These are phyloP conservation scores for Populus trichocarpa DNA, from an alignment of 441 rosid genomes.

Conservation along the genomic window DNA sequence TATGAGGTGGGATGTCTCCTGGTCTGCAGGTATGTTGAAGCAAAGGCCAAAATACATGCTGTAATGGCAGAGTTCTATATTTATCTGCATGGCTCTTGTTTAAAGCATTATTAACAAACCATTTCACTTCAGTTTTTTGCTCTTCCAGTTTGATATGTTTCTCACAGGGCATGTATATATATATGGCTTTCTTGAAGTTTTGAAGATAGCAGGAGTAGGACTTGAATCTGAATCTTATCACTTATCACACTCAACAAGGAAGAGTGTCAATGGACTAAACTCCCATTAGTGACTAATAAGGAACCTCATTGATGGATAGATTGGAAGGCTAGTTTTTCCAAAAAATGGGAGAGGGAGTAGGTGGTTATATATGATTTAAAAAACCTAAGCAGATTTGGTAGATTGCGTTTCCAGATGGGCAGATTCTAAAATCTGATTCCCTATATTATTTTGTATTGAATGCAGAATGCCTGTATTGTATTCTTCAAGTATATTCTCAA, in stretches of 20 bases:
- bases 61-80: constrained; percentile 10
- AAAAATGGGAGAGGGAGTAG: background rate
- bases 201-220: background rate
- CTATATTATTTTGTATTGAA: background rate
- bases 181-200: background rate
- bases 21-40: constrained; percentile 22
- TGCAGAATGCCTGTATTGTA: background rate
- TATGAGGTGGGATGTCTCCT: constrained; percentile 28
- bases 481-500: background rate
- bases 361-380: background rate
- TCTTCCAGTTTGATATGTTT: background rate
- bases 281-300: background rate
- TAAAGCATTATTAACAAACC: background rate
- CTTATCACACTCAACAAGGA: background rate
- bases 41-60: constrained; percentile 16
- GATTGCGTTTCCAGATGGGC: constrained; percentile 20
- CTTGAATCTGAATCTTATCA: background rate
- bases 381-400: background rate
- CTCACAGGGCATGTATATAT: background rate
- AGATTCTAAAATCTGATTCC: constrained; percentile 14
- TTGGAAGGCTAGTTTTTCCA: background rate
- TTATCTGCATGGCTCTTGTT: background rate
- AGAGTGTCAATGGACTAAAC: background rate
- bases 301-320: background rate
- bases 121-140: background rate